phyloP scores from a whole-genome alignment of 2,329 filamentous ascomycete genomes.

The Colletotrichum nymphaeae region DNA sequence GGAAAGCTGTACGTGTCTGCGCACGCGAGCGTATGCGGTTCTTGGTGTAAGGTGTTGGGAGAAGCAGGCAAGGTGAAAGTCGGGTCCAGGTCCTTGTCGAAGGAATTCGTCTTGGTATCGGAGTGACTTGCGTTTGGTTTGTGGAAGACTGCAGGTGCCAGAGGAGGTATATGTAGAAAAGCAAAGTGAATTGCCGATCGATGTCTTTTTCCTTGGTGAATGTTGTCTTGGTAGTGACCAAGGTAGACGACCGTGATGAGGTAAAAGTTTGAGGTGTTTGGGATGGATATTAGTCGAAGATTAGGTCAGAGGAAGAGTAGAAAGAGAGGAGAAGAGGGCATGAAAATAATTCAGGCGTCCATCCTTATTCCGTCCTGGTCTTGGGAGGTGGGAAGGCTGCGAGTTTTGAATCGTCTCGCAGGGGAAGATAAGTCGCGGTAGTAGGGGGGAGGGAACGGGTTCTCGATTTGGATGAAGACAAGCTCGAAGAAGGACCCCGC shows the following conservation, averaged over 20 bases:
- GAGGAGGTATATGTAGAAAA: constrained; percentile 12
- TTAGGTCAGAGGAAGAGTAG: constrained; percentile 25
- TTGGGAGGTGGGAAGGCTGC: constrained; percentile 31
- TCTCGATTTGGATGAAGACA: constrained; percentile 35
- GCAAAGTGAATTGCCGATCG: constrained; percentile 1
- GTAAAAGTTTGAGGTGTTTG: constrained; percentile 16
- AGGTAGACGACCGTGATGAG: constrained; percentile 11
- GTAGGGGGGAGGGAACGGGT: constrained; percentile 15
- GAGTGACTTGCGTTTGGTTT: neutral
- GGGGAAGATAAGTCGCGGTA: constrained; percentile 23
- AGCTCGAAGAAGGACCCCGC: constrained; percentile 23
- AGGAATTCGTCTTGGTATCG: constrained; percentile 3
- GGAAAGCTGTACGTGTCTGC: neutral
- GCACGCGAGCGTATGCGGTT: constrained; percentile 22
- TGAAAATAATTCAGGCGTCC: constrained; percentile 29
- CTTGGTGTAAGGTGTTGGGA: neutral
- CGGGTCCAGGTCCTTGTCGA: neutral
- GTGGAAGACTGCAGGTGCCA: neutral
- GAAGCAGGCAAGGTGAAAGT: neutral
- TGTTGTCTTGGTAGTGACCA: neutral
- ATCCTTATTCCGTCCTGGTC: neutral
- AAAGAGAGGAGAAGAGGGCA: neutral
- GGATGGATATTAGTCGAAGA: constrained; percentile 22
- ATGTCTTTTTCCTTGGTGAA: neutral
- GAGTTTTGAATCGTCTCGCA: constrained; percentile 31